Evolutionary conservation across 202 grass and related monocot genomes (phyloP).

Genomic region (Schoenoplectus tabernaemontani): DNA sequence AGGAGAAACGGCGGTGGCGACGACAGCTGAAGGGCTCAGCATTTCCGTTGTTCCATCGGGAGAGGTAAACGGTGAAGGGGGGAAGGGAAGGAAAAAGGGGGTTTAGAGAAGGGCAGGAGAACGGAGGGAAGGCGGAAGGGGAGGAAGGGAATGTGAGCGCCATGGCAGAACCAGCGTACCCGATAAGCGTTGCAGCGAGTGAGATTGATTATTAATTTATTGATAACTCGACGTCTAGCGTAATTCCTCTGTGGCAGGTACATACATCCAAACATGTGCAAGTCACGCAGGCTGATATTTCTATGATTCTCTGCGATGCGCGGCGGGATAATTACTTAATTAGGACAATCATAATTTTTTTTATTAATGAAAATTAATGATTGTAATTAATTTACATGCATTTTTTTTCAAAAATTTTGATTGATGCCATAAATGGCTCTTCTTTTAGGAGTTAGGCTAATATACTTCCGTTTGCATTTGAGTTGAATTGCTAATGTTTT

Average conservation of each 20-base stretch:
- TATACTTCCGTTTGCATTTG: no score
- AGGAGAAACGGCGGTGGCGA: conserved; percentile 24
- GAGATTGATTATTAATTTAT: background rate
- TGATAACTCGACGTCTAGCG: background rate
- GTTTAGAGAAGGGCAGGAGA: conserved; percentile 19
- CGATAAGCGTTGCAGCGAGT: background rate
- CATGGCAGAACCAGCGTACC: background rate
- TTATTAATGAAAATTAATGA: no score
- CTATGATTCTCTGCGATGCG: no score
- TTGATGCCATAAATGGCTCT: no score
- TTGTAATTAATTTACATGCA: no score
- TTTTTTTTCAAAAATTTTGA: no score
- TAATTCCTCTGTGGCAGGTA: background rate
- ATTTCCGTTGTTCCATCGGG: conserved; percentile 15
- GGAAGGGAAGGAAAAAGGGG: conserved; percentile 21
- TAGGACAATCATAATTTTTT: no score
- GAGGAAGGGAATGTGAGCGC: background rate
- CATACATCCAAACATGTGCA: background rate
- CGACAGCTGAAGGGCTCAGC: conserved; percentile 19
- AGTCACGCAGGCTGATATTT: background rate
- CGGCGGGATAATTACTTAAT: no score
- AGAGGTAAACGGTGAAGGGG: conserved; percentile 14
- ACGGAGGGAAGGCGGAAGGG: background rate
- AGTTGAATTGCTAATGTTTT: no score
- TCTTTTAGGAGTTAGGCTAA: no score